Evolutionary conservation across 176 grass and related monocot species (phyloP), one percentile per base, ranked within the genome.

Genomic region (Calamus simplicifolius): DNA sequence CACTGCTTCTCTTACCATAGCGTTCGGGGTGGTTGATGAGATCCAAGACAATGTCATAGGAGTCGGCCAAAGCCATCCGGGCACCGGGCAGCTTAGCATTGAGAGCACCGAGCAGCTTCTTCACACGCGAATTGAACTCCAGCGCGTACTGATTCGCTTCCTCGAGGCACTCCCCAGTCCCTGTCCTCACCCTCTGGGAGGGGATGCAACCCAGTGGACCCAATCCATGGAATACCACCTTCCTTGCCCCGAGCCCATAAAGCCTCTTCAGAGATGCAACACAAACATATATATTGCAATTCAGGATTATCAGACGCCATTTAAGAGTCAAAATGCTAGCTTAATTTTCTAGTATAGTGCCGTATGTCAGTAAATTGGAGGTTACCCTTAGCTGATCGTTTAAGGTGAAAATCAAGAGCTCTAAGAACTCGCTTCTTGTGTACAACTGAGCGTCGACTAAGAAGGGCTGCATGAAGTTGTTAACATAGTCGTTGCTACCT

Each of bases 401-500:
- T 4, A 98, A 80, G 69, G 84, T 85, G 4, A 64, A 67, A 49
- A 82, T 85, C 62, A 98, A 66, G 63, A 89, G 84, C 59, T 58
- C 72, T 57, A 88, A 72, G 82, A 98, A 98, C 74, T 98, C 56
- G 18, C 85, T 63, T 69, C 89, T 79, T 5, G 87, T 92, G 59
- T 98, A 98, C 10, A 85, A 51, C 51, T 82, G 75, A 67, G 84
- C 88, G 56, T 98, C 93, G 49, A 81, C 87, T 79, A 98, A 83
- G 76, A 98, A 81, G 30, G 93, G 87, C 5, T 80, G 81, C 73
- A 98, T 49, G 88, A 89, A 98, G 69, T 98, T 98, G 87, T 98
- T 98, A 50, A 98, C 66, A 59, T 98, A 98, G 56, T 98, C 93
- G 52, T 98, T 98, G 93, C 93, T 98, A 62, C 93, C 87, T 98